These are phyloP conservation scores for Phytophthora tubulina DNA, from an alignment of 352 stramenopile species.

Conservation along the genomic window DNA sequence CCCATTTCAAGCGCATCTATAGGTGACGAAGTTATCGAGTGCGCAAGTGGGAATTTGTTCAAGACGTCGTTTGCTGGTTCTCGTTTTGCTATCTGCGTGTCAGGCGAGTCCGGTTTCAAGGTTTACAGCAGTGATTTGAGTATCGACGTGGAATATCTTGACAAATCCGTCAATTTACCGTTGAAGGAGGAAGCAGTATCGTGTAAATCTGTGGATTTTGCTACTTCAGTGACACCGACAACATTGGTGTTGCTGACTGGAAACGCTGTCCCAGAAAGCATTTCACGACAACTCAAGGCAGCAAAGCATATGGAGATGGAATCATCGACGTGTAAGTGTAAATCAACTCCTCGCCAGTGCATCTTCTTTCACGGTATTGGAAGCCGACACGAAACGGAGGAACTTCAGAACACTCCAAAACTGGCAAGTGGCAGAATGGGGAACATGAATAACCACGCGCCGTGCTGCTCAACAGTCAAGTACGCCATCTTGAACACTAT, in stretches of 20 bases:
- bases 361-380: conserved; percentile 34
- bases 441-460: conserved; percentile 29
- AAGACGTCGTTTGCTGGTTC: conserved; percentile 38
- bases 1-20: conserved; percentile 25
- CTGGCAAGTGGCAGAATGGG: conserved; percentile 26
- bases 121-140: conserved; percentile 44
- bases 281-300: conserved; percentile 15
- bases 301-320: conserved; percentile 18
- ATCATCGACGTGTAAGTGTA: conserved; percentile 18
- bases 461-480: conserved; percentile 32
- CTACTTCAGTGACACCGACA: conserved; percentile 16
- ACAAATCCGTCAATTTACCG: conserved; percentile 6
- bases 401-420: conserved; percentile 28
- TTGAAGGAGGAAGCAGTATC: conserved; percentile 2
- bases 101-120: conserved; percentile 30
- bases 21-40: conserved; percentile 28
- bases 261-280: conserved; percentile 1
- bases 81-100: conserved; percentile 40
- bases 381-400: conserved; percentile 25
- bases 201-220: conserved; percentile 10
- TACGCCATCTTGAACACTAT: conserved; percentile 33
- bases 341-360: conserved; percentile 33
- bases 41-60: conserved; percentile 35
- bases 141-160: conserved; percentile 44
- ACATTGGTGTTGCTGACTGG: conserved; percentile 23